A percentile compares a stretch with the other conserved stretches of the same genome.
Conservation (phyloP, 768 basidiomycete genomes). For the Rhodotorula diobovata region DNA sequence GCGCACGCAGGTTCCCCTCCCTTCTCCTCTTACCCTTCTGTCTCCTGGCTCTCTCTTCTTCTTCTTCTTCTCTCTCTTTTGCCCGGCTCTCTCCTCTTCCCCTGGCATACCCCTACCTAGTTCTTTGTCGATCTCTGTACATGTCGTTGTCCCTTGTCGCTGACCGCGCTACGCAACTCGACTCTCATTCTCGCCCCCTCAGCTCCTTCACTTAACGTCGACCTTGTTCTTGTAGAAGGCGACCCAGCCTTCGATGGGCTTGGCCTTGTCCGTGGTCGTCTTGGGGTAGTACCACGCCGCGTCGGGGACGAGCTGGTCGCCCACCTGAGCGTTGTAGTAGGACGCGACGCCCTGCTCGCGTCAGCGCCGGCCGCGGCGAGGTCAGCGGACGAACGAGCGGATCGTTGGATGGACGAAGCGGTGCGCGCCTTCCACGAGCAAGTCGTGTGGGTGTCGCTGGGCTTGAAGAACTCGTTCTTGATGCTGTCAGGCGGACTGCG, state of each 20-base stretch:
- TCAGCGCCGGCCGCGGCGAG: too few relatives aligned
- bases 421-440: constrained; percentile 69
- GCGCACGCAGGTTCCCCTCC: background rate
- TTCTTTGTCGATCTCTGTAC: background rate
- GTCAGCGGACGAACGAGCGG: background rate
- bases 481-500: constrained; percentile 66
- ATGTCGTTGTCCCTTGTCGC: background rate
- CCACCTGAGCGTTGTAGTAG: constrained; percentile 61
- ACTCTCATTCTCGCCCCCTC: background rate
- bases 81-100: too few relatives aligned
- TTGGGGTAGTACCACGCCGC: constrained; percentile 69
- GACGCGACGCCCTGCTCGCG: constrained; percentile 54
- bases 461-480: constrained; percentile 51
- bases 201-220: background rate
- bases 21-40: background rate
- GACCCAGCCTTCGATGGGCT: constrained; percentile 61
- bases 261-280: constrained; percentile 54
- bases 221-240: constrained; percentile 70
- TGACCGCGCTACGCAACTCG: too few relatives aligned
- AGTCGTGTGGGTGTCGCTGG: constrained; percentile 50
- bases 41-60: background rate
- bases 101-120: background rate
- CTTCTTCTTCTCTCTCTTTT: background rate
- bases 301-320: constrained; percentile 56
- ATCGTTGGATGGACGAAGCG: background rate